Conservation (phyloP, 176 grass and related monocot species). For the Cocos nucifera region DNA sequence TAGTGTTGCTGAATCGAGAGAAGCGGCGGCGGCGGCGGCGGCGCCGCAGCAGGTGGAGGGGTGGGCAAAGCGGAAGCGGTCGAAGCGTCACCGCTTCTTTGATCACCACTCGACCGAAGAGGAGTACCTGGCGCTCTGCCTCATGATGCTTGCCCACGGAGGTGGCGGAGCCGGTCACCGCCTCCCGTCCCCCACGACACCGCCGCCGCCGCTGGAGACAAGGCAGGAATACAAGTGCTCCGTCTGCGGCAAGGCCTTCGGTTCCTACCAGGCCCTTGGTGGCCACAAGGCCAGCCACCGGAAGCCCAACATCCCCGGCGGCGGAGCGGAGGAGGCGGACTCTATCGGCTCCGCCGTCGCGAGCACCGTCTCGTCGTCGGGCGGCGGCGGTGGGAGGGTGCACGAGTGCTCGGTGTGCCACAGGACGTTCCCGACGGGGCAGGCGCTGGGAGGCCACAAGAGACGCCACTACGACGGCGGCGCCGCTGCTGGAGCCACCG, state of each 20-base stretch:
- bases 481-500: neutral
- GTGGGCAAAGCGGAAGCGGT: constrained; percentile 4
- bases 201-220: neutral
- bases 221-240: constrained; percentile 1
- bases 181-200: neutral
- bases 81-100: constrained; percentile 2
- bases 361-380: neutral
- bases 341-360: neutral
- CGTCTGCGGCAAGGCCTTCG: constrained; percentile 12
- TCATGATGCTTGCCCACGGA: constrained; percentile 7
- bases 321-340: too few relatives aligned
- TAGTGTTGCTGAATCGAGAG: too few relatives aligned
- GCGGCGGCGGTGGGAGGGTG: neutral
- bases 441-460: constrained; percentile 18
- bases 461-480: constrained; percentile 18
- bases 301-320: neutral
- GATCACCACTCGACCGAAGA: neutral
- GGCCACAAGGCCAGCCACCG: constrained; percentile 25
- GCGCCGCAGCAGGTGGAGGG: neutral
- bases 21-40: neutral
- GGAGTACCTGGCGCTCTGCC: constrained; percentile 10
- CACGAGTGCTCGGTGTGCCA: constrained; percentile 17
- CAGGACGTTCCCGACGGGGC: constrained; percentile 10
- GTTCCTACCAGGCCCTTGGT: constrained; percentile 17
- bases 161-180: neutral